These are phyloP conservation scores for Strobilomyces echinocephalus DNA, from an alignment of 768 basidiomycete genomes.

Conservation along the genomic window DNA sequence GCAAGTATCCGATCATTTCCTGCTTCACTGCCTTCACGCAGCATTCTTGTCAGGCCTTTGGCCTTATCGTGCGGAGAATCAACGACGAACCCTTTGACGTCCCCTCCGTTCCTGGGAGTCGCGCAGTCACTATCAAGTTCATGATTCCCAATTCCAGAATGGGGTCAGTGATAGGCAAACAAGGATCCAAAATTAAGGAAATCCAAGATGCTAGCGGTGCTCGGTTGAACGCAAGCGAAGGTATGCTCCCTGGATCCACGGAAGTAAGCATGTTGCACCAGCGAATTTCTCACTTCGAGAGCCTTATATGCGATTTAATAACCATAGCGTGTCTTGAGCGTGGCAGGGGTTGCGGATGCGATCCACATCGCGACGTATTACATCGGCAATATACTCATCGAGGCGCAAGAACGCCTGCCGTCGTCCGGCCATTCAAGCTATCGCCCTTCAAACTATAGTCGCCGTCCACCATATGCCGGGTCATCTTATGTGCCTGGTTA, in stretches of 20 bases:
- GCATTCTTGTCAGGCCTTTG: constrained; percentile 71
- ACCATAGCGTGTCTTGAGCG: constrained; percentile 87
- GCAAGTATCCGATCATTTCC: constrained; percentile 37
- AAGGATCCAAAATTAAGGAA: constrained; percentile 97
- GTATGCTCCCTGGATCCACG: constrained; percentile 98
- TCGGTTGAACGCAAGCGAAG: constrained; percentile 91
- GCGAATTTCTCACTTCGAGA: neutral
- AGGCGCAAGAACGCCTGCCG: constrained; percentile 82
- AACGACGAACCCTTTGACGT: constrained; percentile 99
- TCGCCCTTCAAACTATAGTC: constrained; percentile 59
- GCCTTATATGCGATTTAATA: constrained; percentile 14
- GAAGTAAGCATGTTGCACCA: constrained; percentile 56
- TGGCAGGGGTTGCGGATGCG: constrained; percentile 97
- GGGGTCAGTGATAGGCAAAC: constrained; percentile 98
- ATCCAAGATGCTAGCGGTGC: constrained; percentile 99
- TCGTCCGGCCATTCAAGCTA: constrained; percentile 53
- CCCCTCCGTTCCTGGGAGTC: constrained; percentile 94
- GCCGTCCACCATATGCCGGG: constrained; percentile 44
- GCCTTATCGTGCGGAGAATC: constrained; percentile 95
- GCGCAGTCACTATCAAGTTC: constrained; percentile 98
- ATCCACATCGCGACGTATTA: constrained; percentile 99
- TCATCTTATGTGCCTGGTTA: constrained; percentile 74
- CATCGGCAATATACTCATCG: constrained; percentile 95
- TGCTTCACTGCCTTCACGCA: neutral
- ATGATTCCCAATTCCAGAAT: constrained; percentile 99